Conservation (phyloP, 768 basidiomycete species). For the Coprinopsis strossmayeri region DNA sequence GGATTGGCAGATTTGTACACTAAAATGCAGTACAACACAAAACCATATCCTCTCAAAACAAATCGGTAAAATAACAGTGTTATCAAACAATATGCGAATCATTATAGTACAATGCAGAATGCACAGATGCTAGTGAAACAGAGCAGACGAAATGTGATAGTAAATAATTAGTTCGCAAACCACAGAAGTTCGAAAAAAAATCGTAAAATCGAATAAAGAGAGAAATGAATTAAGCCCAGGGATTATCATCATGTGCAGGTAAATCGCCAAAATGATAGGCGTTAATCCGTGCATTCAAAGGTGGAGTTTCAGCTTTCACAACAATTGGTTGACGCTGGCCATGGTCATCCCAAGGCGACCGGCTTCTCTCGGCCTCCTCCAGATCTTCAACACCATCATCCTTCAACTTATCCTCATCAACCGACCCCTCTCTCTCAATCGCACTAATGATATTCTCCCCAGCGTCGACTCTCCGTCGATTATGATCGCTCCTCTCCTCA, state of each 20-base stretch:
- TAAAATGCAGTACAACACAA: too few relatives aligned
- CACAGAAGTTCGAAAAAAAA: too few relatives aligned
- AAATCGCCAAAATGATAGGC: slow-evolving; percentile 6
- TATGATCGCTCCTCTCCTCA: slow-evolving; percentile 20
- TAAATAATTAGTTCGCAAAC: too few relatives aligned
- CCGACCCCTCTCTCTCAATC: slow-evolving; percentile 14
- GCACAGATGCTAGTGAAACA: too few relatives aligned
- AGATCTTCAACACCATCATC: slow-evolving; percentile 22
- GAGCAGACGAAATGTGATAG: too few relatives aligned
- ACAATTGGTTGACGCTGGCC: slow-evolving; percentile 16
- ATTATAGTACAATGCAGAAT: too few relatives aligned
- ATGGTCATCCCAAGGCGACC: slow-evolving; percentile 12
- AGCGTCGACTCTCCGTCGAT: slow-evolving; percentile 27
- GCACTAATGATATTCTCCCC: slow-evolving; percentile 33
- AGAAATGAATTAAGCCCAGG: slow-evolving; percentile 18
- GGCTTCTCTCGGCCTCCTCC: slow-evolving; percentile 17
- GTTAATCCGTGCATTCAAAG: slow-evolving; percentile 7
- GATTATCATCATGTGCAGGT: slow-evolving; percentile 15
- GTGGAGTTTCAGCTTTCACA: slow-evolving; percentile 9
- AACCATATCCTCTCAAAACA: too few relatives aligned
- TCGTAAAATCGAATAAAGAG: too few relatives aligned
- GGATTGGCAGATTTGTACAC: too few relatives aligned
- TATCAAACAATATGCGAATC: too few relatives aligned
- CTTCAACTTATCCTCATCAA: background rate
- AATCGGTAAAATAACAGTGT: too few relatives aligned